phyloP scores from a whole-genome alignment of 371 early-diverging fungal species.

The Mortierella sp. region DNA sequence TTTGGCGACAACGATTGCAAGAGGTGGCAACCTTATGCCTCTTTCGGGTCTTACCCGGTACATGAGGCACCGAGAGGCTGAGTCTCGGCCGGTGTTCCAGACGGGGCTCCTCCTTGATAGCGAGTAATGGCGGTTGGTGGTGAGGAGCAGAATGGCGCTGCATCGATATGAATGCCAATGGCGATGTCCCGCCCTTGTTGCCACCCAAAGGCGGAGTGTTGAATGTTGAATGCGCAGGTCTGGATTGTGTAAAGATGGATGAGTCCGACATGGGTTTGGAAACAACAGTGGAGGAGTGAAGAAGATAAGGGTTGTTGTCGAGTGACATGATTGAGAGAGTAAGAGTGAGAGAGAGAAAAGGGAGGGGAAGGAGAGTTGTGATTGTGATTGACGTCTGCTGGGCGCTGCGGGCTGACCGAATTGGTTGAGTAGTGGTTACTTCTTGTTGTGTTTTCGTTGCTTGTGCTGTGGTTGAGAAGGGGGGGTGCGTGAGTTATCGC shows the following conservation, averaged over 20 bases:
- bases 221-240: conserved; percentile 1
- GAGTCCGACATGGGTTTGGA: conserved; percentile 31
- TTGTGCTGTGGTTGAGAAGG: neutral
- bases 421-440: neutral
- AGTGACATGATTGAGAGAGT: neutral
- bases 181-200: conserved; percentile 18
- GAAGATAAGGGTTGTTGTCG: conserved; percentile 2
- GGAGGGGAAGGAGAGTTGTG: neutral
- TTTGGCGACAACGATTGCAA: conserved; percentile 56
- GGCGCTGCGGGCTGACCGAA: neutral
- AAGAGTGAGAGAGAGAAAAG: neutral
- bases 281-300: conserved; percentile 4
- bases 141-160: neutral
- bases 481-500: neutral
- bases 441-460: neutral
- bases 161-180: neutral
- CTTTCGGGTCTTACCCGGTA: conserved; percentile 50
- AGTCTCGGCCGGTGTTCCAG: conserved; percentile 26
- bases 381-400: neutral
- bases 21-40: conserved; percentile 56
- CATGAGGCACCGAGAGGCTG: conserved; percentile 25
- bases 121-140: conserved; percentile 18
- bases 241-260: neutral
- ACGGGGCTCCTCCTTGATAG: conserved; percentile 29
- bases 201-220: conserved; percentile 1